These are phyloP conservation scores for Gonium pectorale DNA, from an alignment of 139 green algal species.

Conservation along the genomic window DNA sequence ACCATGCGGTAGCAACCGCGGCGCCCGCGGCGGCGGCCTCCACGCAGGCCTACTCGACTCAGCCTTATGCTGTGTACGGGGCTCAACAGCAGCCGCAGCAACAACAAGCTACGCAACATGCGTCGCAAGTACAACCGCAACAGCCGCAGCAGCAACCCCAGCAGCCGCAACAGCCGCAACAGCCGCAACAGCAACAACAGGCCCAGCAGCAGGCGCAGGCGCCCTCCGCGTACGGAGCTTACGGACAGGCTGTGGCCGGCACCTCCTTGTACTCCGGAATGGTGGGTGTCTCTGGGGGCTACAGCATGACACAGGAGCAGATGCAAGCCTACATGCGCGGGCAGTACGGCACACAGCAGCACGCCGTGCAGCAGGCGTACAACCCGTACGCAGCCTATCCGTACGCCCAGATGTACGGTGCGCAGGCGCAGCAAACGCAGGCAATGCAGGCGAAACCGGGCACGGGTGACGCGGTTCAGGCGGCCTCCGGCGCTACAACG, in stretches of 20 bases:
- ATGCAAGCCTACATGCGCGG: conserved; percentile 43
- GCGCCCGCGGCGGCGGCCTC: not conserved
- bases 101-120: not conserved
- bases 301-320: conserved; percentile 33
- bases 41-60: not conserved
- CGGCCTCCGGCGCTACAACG: not conserved
- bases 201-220: not conserved
- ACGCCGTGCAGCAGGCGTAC: conserved; percentile 19
- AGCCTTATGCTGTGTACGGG: conserved; percentile 20
- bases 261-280: conserved; percentile 24
- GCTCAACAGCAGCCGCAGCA: not conserved
- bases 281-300: conserved; percentile 10
- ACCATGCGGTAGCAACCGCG: not conserved
- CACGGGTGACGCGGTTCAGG: not conserved
- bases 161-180: not conserved
- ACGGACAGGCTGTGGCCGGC: not conserved
- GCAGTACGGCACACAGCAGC: conserved; percentile 20
- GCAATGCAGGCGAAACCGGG: not conserved
- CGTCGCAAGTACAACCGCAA: not conserved
- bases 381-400: conserved; percentile 21
- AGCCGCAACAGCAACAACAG: not conserved
- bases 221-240: conserved; percentile 18
- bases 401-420: conserved; percentile 33
- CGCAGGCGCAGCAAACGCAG: conserved; percentile 35
- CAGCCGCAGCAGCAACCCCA: conserved; percentile 10